Conservation (phyloP, 2,329 filamentous ascomycete species). For the Berkeleyomyces rouxiae region DNA sequence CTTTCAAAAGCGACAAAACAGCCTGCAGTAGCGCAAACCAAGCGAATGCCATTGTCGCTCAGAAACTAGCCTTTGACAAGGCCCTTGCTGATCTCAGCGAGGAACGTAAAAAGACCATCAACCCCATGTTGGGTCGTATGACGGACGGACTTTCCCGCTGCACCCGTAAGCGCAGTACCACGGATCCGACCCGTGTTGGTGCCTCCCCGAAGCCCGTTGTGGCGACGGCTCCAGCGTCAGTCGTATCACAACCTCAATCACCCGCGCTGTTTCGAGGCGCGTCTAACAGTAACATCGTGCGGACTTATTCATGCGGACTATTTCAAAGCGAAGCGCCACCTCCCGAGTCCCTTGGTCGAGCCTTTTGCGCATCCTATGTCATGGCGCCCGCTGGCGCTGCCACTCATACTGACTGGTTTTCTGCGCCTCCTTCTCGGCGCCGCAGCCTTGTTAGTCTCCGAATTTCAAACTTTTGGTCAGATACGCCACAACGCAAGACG, state of each 20-base stretch:
- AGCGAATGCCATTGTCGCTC: background rate
- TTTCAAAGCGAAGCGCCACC: background rate
- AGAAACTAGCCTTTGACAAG: conserved; percentile 12
- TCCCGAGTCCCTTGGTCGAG: background rate
- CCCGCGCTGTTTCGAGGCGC: background rate
- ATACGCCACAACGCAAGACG: conserved; percentile 14
- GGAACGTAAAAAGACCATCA: conserved; percentile 11
- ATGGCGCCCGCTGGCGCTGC: background rate
- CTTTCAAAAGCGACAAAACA: background rate
- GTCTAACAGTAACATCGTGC: background rate
- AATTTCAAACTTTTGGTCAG: conserved; percentile 8
- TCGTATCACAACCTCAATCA: background rate
- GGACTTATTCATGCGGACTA: conserved; percentile 2
- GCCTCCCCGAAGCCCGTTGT: background rate
- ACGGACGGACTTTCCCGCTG: conserved; percentile 4
- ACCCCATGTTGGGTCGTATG: conserved; percentile 12
- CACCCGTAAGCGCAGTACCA: conserved; percentile 2
- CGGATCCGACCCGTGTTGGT: background rate
- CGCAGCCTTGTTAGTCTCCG: conserved; percentile 19
- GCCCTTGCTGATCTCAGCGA: conserved; percentile 8
- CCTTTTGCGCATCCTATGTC: background rate
- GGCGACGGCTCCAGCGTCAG: background rate
- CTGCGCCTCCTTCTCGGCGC: conserved; percentile 21
- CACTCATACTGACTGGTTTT: background rate
- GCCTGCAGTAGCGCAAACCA: background rate